Evolutionary conservation across 306 rosid genomes (phyloP).

Genomic region (Prunus persica): Prunus_persica_NCBIv2 NC_034011.1:131501-132000

Average conservation of each 20-base stretch:
- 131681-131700: slow-evolving; percentile 38
- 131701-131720: slow-evolving; percentile 39
- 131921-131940: slow-evolving; percentile 76
- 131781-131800: slow-evolving; percentile 36
- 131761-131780: slow-evolving; percentile 35
- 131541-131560: slow-evolving; percentile 43
- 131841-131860: slow-evolving; percentile 32
- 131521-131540: slow-evolving; percentile 39
- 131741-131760: slow-evolving; percentile 48
- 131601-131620: slow-evolving; percentile 30
- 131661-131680: slow-evolving; percentile 38
- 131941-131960: slow-evolving; percentile 89
- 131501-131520: slow-evolving; percentile 40
- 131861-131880: slow-evolving; percentile 40
- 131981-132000: slow-evolving; percentile 63
- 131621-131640: slow-evolving; percentile 43
- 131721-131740: slow-evolving; percentile 37
- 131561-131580: slow-evolving; percentile 33
- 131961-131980: slow-evolving; percentile 54
- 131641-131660: slow-evolving; percentile 31
- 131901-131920: slow-evolving; percentile 35
- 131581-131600: slow-evolving; percentile 39
- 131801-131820: slow-evolving; percentile 35
- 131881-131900: slow-evolving; percentile 37
- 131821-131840: slow-evolving; percentile 31